phyloP scores from a whole-genome alignment of 1,284 basidiomycete species.

The Coniferiporia weirii region DNA sequence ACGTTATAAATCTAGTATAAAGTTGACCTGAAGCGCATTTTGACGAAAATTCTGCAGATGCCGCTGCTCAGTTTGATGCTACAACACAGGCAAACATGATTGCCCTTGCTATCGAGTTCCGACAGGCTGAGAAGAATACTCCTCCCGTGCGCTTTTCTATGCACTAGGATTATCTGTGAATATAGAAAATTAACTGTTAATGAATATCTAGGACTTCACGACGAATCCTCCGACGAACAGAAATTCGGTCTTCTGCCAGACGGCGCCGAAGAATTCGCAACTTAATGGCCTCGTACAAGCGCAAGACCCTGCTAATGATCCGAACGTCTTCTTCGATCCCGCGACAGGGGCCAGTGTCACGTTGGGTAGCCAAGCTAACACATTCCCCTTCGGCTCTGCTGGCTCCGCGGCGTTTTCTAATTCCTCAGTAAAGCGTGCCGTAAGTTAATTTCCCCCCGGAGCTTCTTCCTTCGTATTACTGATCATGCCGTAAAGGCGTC shows the following conservation, averaged over 20 bases:
- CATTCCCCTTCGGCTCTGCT: constrained; percentile 38
- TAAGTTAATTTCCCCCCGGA: background rate
- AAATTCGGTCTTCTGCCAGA: constrained; percentile 39
- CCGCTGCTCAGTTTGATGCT: constrained; percentile 46
- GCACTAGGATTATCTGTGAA: background rate
- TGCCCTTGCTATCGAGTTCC: constrained; percentile 48
- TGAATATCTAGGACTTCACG: constrained; percentile 41
- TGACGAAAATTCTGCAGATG: constrained; percentile 33
- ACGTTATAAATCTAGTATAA: constrained; percentile 19
- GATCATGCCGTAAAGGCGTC: background rate
- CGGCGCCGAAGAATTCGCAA: constrained; percentile 33
- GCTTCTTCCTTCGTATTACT: background rate
- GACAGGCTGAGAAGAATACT: constrained; percentile 59
- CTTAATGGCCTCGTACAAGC: constrained; percentile 37
- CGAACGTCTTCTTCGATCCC: constrained; percentile 53
- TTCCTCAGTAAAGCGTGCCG: background rate
- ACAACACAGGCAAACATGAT: constrained; percentile 50
- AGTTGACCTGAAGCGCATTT: background rate
- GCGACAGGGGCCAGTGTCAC: constrained; percentile 37
- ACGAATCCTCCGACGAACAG: constrained; percentile 44
- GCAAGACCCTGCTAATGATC: constrained; percentile 37
- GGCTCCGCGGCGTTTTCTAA: constrained; percentile 17
- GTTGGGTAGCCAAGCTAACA: constrained; percentile 50
- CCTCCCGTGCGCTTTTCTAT: constrained; percentile 38
- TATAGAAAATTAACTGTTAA: background rate